phyloP scores from a whole-genome alignment of 2,329 filamentous ascomycete species.

The Alternaria sp. region DNA sequence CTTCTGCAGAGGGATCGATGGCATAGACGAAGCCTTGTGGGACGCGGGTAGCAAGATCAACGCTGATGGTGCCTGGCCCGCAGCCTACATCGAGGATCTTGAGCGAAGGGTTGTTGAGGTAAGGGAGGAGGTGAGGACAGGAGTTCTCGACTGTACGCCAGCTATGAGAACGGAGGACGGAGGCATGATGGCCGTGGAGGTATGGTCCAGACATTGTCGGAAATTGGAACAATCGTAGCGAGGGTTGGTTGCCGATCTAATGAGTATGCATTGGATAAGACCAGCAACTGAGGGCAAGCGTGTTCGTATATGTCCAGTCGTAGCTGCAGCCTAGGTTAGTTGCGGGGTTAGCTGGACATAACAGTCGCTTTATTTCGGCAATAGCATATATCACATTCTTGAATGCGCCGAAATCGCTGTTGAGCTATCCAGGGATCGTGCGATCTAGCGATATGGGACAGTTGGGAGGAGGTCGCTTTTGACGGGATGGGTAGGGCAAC shows the following conservation, averaged over 20 bases:
- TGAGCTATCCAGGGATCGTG: neutral
- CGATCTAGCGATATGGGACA: neutral
- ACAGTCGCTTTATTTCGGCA: neutral
- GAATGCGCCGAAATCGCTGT: conserved; percentile 5
- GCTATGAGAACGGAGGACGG: conserved; percentile 54
- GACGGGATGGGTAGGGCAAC: neutral
- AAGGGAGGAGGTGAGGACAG: conserved; percentile 49
- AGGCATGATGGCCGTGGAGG: conserved; percentile 53
- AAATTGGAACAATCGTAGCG: neutral
- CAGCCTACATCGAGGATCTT: conserved; percentile 58
- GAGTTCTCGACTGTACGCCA: conserved; percentile 57
- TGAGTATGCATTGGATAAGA: neutral
- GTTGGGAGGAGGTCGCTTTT: neutral
- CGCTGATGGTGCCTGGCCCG: conserved; percentile 59
- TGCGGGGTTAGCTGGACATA: conserved; percentile 10
- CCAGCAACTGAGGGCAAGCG: neutral
- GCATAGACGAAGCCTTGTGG: conserved; percentile 56
- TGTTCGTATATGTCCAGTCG: neutral
- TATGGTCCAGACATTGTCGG: conserved; percentile 38
- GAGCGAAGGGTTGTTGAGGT: conserved; percentile 39
- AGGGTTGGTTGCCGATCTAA: neutral
- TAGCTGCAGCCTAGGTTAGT: conserved; percentile 4
- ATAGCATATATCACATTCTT: neutral
- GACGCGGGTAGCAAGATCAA: conserved; percentile 54
- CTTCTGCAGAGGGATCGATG: conserved; percentile 55